A percentile compares a stretch with the other conserved stretches of the same genome.
These are phyloP conservation scores for Gyrodon lividus DNA, from an alignment of 768 basidiomycete genomes.

Conservation along the genomic window DNA sequence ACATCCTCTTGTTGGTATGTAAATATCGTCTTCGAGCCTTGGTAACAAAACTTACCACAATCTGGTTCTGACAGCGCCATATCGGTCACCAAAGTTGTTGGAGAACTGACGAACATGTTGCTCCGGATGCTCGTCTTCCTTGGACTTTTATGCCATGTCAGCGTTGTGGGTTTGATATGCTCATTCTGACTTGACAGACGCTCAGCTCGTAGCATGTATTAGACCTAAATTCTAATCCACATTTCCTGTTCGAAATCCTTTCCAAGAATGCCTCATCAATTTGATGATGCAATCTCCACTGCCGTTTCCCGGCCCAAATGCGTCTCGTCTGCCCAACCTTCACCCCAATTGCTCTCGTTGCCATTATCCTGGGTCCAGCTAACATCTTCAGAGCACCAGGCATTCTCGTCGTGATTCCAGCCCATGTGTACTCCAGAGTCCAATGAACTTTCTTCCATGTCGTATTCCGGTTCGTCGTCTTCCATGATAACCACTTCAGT, in stretches of 20 bases:
- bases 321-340: background rate
- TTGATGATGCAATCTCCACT: background rate
- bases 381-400: conserved; percentile 6
- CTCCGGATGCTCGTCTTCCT: background rate
- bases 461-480: conserved; percentile 20
- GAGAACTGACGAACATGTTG: conserved; percentile 15
- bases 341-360: conserved; percentile 8
- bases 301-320: conserved; percentile 2
- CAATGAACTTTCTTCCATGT: conserved; percentile 21
- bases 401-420: background rate
- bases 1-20: conserved; percentile 83
- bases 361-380: conserved; percentile 16
- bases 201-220: conserved; percentile 22
- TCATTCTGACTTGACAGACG: conserved; percentile 2
- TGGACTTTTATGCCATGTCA: conserved; percentile 24
- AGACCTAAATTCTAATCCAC: conserved; percentile 23
- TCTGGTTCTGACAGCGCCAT: conserved; percentile 17
- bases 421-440: conserved; percentile 29
- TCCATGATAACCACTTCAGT: conserved; percentile 15
- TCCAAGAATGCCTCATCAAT: background rate
- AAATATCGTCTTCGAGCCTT: background rate
- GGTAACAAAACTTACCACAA: background rate
- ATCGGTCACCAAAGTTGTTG: conserved; percentile 7
- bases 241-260: conserved; percentile 1
- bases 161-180: conserved; percentile 2